phyloP scores from a whole-genome alignment of 768 basidiomycete genomes.

The Tubosaeta brunneosetosa region DNA sequence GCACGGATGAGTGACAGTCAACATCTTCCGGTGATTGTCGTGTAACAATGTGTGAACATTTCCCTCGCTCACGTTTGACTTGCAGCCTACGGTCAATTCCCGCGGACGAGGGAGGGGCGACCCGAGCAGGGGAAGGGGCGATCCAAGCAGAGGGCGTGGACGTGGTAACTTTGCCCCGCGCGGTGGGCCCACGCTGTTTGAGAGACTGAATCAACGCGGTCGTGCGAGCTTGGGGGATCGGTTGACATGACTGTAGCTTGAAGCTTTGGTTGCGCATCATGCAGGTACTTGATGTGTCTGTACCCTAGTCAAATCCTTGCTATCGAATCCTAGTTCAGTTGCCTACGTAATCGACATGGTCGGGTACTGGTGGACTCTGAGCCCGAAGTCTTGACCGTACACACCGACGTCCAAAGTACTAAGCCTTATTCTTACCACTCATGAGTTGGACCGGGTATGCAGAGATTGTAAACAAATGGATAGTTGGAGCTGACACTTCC shows the following conservation, averaged over 20 bases:
- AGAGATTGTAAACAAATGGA: not conserved
- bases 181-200: slow-evolving; percentile 12
- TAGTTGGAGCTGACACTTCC: not conserved
- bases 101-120: slow-evolving; percentile 24
- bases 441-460: slow-evolving; percentile 58
- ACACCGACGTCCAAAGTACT: not conserved
- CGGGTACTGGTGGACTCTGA: too few species aligned
- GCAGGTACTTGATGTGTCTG: not conserved
- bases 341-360: slow-evolving; percentile 14
- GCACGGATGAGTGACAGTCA: slow-evolving; percentile 23
- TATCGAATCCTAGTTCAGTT: not conserved
- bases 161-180: slow-evolving; percentile 14
- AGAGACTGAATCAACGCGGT: slow-evolving; percentile 9
- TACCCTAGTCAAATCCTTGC: not conserved
- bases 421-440: not conserved
- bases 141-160: slow-evolving; percentile 20
- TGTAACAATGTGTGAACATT: not conserved
- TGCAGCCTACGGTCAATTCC: slow-evolving; percentile 10
- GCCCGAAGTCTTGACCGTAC: not conserved
- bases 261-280: not conserved
- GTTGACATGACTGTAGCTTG: slow-evolving; percentile 10
- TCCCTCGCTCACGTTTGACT: not conserved
- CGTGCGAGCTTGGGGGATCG: slow-evolving; percentile 19
- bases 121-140: slow-evolving; percentile 15
- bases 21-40: slow-evolving; percentile 17